Conservation (phyloP, 257 asterid species). For the Haberlea rhodopensis region DNA sequence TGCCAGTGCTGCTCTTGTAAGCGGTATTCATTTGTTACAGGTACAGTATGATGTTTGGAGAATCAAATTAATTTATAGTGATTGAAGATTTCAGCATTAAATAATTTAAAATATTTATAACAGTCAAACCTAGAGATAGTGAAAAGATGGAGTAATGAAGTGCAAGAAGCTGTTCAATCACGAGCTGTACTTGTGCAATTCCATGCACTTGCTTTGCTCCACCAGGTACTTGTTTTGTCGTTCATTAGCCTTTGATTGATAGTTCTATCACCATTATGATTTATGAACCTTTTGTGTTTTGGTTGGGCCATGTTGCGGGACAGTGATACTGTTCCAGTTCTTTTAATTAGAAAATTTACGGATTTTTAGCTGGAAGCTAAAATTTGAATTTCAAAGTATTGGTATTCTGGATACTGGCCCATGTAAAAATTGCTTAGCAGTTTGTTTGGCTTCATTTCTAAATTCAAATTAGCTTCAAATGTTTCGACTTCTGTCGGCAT, state of each 20-base stretch:
- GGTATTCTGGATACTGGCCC: not conserved
- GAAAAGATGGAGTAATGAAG: slow-evolving; percentile 98
- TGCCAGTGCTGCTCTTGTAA: slow-evolving; percentile 96
- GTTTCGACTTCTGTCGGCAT: not conserved
- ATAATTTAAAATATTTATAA: slow-evolving; percentile 18
- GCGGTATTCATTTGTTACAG: slow-evolving; percentile 92
- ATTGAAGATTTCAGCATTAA: slow-evolving; percentile 18
- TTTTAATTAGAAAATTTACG: not conserved
- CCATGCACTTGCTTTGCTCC: slow-evolving; percentile 90
- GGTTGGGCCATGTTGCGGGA: not conserved
- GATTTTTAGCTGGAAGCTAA: slow-evolving; percentile 1
- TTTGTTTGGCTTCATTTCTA: slow-evolving; percentile 5
- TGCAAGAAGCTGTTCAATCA: slow-evolving; percentile 95
- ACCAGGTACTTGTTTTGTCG: slow-evolving; percentile 55
- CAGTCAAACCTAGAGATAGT: slow-evolving; percentile 93
- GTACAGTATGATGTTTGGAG: slow-evolving; percentile 32
- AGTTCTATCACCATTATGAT: slow-evolving; percentile 5
- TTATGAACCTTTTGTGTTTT: slow-evolving; percentile 1
- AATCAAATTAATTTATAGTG: slow-evolving; percentile 11
- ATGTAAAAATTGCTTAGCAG: slow-evolving; percentile 4
- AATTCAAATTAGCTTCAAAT: not conserved
- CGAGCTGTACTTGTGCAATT: slow-evolving; percentile 94
- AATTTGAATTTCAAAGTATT: not conserved
- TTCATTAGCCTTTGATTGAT: not conserved
- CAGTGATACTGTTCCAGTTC: not conserved